A percentile compares a stretch with the other conserved stretches of the same genome.
phyloP scores from a whole-genome alignment of 345 rosid genomes.

The Psidium guajava region DNA sequence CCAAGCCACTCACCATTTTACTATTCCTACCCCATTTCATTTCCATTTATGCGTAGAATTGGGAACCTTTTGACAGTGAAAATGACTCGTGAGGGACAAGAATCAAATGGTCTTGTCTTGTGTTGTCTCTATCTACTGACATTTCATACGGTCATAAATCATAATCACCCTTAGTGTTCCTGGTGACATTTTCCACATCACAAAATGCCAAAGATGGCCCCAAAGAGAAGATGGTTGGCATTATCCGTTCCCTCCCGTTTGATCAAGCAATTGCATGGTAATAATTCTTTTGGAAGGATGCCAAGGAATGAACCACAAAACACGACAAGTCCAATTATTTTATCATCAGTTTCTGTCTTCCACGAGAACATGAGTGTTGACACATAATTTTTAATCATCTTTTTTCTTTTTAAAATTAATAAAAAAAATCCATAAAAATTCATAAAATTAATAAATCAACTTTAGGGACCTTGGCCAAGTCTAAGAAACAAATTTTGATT shows the following conservation, averaged over 20 bases:
- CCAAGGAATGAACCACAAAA: background rate
- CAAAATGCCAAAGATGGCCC: background rate
- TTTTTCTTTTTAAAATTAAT: no score
- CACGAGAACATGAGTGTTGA: no score
- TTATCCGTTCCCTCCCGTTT: background rate
- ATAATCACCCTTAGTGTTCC: background rate
- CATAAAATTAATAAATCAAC: no score
- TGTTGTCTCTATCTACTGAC: background rate
- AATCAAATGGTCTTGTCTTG: background rate
- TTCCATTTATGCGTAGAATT: background rate
- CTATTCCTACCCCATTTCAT: background rate
- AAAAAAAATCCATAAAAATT: no score
- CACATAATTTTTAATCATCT: no score
- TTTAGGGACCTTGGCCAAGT: no score
- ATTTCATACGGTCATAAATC: background rate
- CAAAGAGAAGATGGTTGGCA: background rate
- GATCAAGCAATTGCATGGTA: background rate
- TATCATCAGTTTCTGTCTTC: no score
- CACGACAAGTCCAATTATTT: background rate
- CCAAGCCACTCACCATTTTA: background rate
- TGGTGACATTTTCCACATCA: background rate
- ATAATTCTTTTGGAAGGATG: background rate
- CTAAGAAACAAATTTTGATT: no score
- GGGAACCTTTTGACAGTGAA: background rate
- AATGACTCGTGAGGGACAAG: background rate